Evolutionary conservation across 1,284 basidiomycete genomes (phyloP), one percentile per base, ranked within the genome.

Genomic region (Sporisorium graminicola): DNA sequence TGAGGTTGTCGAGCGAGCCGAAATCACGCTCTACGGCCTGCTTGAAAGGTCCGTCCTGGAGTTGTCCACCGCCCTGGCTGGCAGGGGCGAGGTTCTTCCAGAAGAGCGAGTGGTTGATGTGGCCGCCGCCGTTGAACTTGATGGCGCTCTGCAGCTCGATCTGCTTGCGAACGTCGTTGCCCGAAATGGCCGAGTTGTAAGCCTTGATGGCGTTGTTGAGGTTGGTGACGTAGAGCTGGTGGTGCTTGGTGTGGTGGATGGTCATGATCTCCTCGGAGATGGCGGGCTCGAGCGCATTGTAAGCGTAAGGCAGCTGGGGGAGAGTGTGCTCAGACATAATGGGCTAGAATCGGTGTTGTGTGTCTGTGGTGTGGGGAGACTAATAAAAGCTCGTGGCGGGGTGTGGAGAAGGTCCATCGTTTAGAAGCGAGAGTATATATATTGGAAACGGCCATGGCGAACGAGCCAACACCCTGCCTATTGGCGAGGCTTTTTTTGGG

Each of bases 171-270:
- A 92, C 90, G 73, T 88, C 90, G 37, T 90, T 89, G 52, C 87
- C 83, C 6, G 91, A 86, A 61, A 86, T 77, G 77, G 91, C 90
- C 65, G 90, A 88, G 82, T 89, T 88, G 84, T 94, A 94, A 27
- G 91, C 88, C 85, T 93, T 91, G 87, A 98, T 95, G 42, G 95
- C 94, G 26, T 94, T 90, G 78, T 85, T 84, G 43, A 82, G 80
- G 73, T 80, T 78, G 73, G 72, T 81, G 53, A 80, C 78, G 78
- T 85, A 84, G 56, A 81, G 74, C 76, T 85, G 93, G 87, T 98
- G 96, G 86, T 99, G 96, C 89, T 95, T 96, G 80, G 91, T 90
- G 89, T 99, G 95, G 87, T 99, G 96, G 71, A 98, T 89, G 67
- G 79, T 80, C 78, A 82, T 80, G 74, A 82, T 82, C 87, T 93